Evolutionary conservation across 129 eudicot species (phyloP), one percentile per base, ranked within the genome.

Genomic region (Pittosporum tobira): DNA sequence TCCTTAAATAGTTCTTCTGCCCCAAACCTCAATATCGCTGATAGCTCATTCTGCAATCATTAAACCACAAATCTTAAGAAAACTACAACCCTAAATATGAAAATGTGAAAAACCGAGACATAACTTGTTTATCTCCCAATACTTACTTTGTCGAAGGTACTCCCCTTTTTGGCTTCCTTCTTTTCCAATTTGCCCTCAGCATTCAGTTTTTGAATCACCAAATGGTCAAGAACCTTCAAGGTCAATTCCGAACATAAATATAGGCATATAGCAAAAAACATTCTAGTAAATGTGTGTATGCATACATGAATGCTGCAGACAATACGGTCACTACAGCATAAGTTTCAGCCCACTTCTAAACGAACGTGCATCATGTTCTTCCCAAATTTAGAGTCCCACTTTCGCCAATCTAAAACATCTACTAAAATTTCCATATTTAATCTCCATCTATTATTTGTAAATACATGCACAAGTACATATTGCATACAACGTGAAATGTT

Each of bases 111-210:
- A n/a, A n/a, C n/a, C n/a, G n/a, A n/a, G n/a, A 44, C 4, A 54
- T 6, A 38, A 40, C 10, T 19, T 15, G 5, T 51, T 49, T 18
- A 43, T 4, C 72, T 28, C 45, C n/a, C 19, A 30, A 36, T 46
- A 36, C 73, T 69, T 79, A 93, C 99, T 84, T 93, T 87, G 79
- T 93, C 99, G 71, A 87, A 93, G 25, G 74, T 46, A 75, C 75
- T 81, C 64, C 94, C 88, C 37, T 93, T 93, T 61, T 87, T 93
- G 0, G 99, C 72, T 82, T 93, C 99, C 62, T 93, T 87, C 79
- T 84, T 93, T 84, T 93, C 99, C 84, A 93, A 61, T 57, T 80
- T 87, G 16, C 99, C 99, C 68, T 93, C 99, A 4, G 99, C 99
- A 77, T 93, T 93, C 48, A 93, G 77, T 72, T 93, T 87, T 64